Base-by-base conservation (phyloP, 345 rosid genomes). In the Heritiera fomes region DNA sequence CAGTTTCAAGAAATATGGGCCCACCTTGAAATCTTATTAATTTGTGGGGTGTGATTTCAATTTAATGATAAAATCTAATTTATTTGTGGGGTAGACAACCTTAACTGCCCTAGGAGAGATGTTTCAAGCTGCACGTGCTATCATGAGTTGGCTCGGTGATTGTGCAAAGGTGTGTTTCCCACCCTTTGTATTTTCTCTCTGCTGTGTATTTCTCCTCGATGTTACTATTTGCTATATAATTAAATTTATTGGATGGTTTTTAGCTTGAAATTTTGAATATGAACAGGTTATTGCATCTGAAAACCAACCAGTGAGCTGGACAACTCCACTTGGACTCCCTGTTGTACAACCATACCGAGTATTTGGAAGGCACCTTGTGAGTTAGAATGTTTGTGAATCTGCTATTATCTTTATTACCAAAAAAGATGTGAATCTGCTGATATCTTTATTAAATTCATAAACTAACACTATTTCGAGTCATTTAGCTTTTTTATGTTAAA, bases 271-370 rank as follows among this genome's bases (percentile, higher is more conserved):
- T 30, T 41, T 46, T 75, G 67, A n/a, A 49, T 32, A 62, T 83
- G 75, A 64, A 50, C 87, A 96, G 99, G 81, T 92, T 56, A 91
- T 96, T 81, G 98, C 99, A 75, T 82, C 92, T 82, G 94, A 91
- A 86, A 96, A 96, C 82, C 86, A 93, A 80, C 89, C 98, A 14
- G 99, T 97, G 64, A 83, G 90, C 61, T 97, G 99, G 98, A 97
- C 91, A 72, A 97, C 98, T 78, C 98, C 98, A 56, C 87, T 97
- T 45, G 98, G 98, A 74, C 98, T 97, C 85, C 98, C 99, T 82
- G 99, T 94, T 80, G 98, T 97, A 75, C 99, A 97, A 80, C 99
- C 99, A 70, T 97, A 97, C 79, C 91, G 88, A 56, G 89, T 86
- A 79, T 75, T 87, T 78, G 98, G 93, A 84, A 86, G 91, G 72